These are phyloP conservation scores for Juglanconis sp. DNA, from an alignment of 2,329 filamentous ascomycete species.

Conservation along the genomic window DNA sequence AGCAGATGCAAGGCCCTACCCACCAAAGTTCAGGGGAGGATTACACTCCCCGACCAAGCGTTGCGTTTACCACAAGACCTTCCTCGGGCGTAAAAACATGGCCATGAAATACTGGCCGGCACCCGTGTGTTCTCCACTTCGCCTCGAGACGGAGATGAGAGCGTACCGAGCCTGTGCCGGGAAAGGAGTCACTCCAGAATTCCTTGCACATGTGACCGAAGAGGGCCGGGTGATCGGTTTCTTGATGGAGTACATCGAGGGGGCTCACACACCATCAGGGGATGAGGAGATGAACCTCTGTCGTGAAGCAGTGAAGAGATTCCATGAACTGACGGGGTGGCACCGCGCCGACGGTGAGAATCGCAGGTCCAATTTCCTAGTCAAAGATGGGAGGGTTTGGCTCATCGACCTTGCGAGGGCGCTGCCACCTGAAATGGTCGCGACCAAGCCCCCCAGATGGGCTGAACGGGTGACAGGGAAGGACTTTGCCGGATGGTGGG, in stretches of 20 bases:
- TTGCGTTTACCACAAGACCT: not conserved
- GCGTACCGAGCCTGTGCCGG: constrained; percentile 6
- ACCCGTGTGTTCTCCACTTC: not conserved
- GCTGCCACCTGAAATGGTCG: not conserved
- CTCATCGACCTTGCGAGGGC: constrained; percentile 7
- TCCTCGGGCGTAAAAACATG: not conserved
- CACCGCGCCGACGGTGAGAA: constrained; percentile 4
- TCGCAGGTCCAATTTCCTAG: constrained; percentile 6
- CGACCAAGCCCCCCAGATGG: not conserved
- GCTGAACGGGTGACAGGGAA: not conserved
- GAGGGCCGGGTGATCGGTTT: constrained; percentile 11
- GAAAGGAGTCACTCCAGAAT: not conserved
- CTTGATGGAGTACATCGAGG: constrained; percentile 2
- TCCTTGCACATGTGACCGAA: constrained; percentile 10
- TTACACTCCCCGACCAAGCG: not conserved
- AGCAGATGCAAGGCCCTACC: not conserved
- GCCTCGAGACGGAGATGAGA: constrained; percentile 14
- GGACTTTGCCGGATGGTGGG: constrained; percentile 5
- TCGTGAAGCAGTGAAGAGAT: not conserved
- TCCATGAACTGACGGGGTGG: constrained; percentile 10
- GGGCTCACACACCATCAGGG: not conserved
- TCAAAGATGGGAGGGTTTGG: constrained; percentile 5
- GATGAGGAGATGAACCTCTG: constrained; percentile 7
- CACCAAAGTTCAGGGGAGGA: not conserved
- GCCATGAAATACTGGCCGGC: constrained; percentile 13